Base-by-base conservation (phyloP, 768 basidiomycete genomes). In the Tylopilus vinaceipallidus region DNA sequence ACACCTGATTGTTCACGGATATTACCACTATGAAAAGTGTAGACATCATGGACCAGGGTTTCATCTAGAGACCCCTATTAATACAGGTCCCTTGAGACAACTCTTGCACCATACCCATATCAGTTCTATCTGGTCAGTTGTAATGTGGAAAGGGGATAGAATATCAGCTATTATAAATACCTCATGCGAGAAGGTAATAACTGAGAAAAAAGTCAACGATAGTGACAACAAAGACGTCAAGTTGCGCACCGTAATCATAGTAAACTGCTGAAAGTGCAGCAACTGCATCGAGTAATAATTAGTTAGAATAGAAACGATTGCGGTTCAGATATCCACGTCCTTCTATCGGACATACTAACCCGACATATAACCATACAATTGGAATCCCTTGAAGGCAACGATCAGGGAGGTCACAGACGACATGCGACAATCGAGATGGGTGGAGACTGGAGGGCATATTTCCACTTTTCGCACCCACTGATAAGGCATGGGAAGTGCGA, bases 21-120 rank as follows among this genome's bases (percentile, higher is more conserved):
- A 3, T 42, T 47, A 57, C 56, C 47, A 46, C 33, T 8, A 57
- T n/a, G 32, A 52, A 57, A 33, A 57, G 47, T 2, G 47, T 46
- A 7, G 51, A 49, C 29, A 40, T 53, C 9, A 7, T 8, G 22
- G 55, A 42, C 56, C 55, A 58, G 4, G 50, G 38, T 17, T 29
- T 49, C 54, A 48, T 37, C 54, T 54, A 29, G n/a, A n/a, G 8
- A 44, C 33, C 2, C n/a, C n/a, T n/a, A 16, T 42, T 42, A 5
- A n/a, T 2, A 9, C 8, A 17, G 1, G 34, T 29, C 19, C n/a
- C 42, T 42, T 20, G n/a, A 27, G 22, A 2, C 12, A 56, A n/a
- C n/a, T 4, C 8, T 23, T 24, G 14, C 17, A 6, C 6, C 45
- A 3, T 52, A 57, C 56, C 56, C 56, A 57, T 42, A 57, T 43